Conservation (phyloP, 2,329 filamentous ascomycete genomes). For the Fusarium sulawesiense region DNA sequence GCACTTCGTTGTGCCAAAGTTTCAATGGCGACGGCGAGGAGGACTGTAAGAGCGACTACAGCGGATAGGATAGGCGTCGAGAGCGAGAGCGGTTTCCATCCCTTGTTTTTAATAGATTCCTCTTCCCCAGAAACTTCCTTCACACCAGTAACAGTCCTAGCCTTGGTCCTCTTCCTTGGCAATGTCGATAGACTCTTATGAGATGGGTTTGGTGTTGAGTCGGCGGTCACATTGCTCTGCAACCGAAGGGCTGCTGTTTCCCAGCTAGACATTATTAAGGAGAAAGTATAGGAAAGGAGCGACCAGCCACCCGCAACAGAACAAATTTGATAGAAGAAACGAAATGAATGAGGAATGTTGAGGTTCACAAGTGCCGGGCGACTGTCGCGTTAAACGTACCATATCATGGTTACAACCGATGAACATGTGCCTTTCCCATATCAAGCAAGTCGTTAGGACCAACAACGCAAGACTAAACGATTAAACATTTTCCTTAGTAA, state of each 20-base stretch:
- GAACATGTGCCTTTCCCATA: background rate
- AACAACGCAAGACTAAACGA: background rate
- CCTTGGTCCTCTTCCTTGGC: background rate
- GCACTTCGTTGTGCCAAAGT: too few relatives aligned
- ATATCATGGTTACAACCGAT: background rate
- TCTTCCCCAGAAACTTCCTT: background rate
- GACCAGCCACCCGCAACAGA: slow-evolving; percentile 16
- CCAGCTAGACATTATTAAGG: slow-evolving; percentile 36
- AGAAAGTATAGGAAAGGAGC: background rate
- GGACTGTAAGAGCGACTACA: too few relatives aligned
- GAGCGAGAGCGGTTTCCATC: too few relatives aligned
- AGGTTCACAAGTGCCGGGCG: background rate
- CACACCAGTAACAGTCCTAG: background rate
- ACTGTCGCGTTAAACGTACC: slow-evolving; percentile 8
- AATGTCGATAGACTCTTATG: slow-evolving; percentile 21
- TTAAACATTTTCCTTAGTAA: slow-evolving; percentile 22
- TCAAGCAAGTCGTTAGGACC: slow-evolving; percentile 9
- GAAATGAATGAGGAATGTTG: background rate
- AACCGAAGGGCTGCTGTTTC: slow-evolving; percentile 21
- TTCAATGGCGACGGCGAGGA: too few relatives aligned
- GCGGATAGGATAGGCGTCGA: too few relatives aligned
- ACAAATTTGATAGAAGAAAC: background rate
- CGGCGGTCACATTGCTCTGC: background rate
- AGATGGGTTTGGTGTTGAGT: background rate
- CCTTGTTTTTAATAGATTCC: too few relatives aligned